These are phyloP conservation scores for Diddensiella transvaalensis DNA, from an alignment of 805 yeast genomes.

Conservation along the genomic window DNA sequence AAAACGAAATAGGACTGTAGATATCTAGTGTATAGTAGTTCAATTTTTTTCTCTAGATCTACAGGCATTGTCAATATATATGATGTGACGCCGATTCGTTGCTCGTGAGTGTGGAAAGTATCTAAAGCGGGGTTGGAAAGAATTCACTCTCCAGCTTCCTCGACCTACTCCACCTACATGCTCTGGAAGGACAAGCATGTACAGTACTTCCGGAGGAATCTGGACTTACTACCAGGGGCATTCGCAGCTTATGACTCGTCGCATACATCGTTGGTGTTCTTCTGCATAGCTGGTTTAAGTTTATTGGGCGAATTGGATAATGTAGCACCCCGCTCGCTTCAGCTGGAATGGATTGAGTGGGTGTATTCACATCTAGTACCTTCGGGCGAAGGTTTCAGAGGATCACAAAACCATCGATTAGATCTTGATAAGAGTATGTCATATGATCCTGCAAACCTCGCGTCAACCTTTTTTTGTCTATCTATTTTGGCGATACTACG, in stretches of 20 bases:
- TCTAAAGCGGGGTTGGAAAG: no score
- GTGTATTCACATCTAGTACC: slow-evolving; percentile 47
- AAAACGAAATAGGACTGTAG: slow-evolving; percentile 3
- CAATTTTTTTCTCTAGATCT: no score
- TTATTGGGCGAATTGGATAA: slow-evolving; percentile 38
- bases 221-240: slow-evolving; percentile 50
- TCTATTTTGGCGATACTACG: slow-evolving; percentile 51
- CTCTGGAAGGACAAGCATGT: slow-evolving; percentile 14
- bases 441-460: slow-evolving; percentile 62
- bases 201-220: slow-evolving; percentile 48
- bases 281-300: slow-evolving; percentile 60
- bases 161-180: not conserved
- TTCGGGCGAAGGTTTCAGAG: slow-evolving; percentile 50
- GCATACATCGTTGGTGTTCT: slow-evolving; percentile 64
- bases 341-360: slow-evolving; percentile 36
- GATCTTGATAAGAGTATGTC: slow-evolving; percentile 2
- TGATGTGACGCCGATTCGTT: no score
- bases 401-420: slow-evolving; percentile 46
- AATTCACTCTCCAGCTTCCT: not conserved
- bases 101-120: no score
- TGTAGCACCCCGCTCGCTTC: slow-evolving; percentile 24
- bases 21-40: no score
- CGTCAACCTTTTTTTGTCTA: slow-evolving; percentile 76
- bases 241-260: slow-evolving; percentile 66
- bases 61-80: no score